Evolutionary conservation across 139 green algal species (phyloP).

Genomic region (Asterochloris erici): DNA sequence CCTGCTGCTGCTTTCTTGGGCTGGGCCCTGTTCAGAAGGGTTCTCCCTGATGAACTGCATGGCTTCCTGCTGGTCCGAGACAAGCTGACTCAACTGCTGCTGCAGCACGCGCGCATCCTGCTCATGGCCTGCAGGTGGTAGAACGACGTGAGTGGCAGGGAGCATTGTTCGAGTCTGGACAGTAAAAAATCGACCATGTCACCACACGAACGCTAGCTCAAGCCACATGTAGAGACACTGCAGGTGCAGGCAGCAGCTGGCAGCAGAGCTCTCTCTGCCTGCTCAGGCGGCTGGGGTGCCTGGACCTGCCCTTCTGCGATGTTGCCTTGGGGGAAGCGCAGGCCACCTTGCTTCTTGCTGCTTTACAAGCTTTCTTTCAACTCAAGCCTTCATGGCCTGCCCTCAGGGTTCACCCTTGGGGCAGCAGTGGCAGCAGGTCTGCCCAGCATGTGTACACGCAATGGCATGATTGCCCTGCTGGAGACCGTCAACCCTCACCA

Average conservation of each 20-base stretch:
- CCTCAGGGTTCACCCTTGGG: background rate
- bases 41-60: slow-evolving; percentile 35
- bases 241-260: background rate
- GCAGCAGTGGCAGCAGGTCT: background rate
- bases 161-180: background rate
- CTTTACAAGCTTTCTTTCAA: no score
- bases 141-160: background rate
- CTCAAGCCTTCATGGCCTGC: background rate
- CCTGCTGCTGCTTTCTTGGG: background rate
- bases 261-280: no score
- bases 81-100: slow-evolving; percentile 39
- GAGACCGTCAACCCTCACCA: slow-evolving; percentile 13
- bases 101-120: slow-evolving; percentile 68
- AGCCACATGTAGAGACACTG: background rate
- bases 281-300: no score
- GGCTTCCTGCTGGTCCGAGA: slow-evolving; percentile 30
- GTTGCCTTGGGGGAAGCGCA: no score
- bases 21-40: slow-evolving; percentile 25
- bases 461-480: no score
- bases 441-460: no score
- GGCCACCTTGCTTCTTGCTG: no score
- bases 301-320: no score
- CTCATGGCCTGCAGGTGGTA: slow-evolving; percentile 42
- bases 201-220: background rate
- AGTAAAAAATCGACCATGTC: background rate